Conservation (phyloP, 116 monocot genomes). For the Iris pallida region DNA sequence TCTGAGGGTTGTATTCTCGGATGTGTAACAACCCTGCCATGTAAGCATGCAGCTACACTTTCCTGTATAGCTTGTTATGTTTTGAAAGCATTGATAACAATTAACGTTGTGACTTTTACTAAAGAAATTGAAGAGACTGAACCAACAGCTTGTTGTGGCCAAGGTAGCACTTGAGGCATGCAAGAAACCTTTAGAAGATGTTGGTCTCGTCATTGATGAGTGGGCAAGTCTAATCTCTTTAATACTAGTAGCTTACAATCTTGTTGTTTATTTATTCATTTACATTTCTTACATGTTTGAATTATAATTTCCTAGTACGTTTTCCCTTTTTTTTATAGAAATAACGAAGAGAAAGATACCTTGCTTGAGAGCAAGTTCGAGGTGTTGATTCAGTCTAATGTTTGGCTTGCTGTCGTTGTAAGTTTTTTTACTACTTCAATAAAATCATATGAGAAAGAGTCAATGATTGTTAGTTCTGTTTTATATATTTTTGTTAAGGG, state of each 20-base stretch:
- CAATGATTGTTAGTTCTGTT: too few species aligned
- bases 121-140: slow-evolving; percentile 87
- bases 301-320: too few species aligned
- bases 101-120: not conserved
- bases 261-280: too few species aligned
- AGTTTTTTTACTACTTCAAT: too few species aligned
- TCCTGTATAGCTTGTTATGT: too few species aligned
- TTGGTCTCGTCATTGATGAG: slow-evolving; percentile 82
- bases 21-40: slow-evolving; percentile 33
- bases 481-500: too few species aligned
- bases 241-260: too few species aligned
- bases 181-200: slow-evolving; percentile 71
- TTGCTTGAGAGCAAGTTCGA: slow-evolving; percentile 73
- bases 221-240: slow-evolving; percentile 41
- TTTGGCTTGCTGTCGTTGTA: not conserved
- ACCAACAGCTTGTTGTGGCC: slow-evolving; percentile 67
- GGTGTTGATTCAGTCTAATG: slow-evolving; percentile 52
- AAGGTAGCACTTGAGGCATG: slow-evolving; percentile 72
- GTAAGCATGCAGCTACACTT: slow-evolving; percentile 22
- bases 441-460: too few species aligned
- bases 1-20: slow-evolving; percentile 72
- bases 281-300: too few species aligned
- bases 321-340: slow-evolving; percentile 28
- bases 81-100: too few species aligned
- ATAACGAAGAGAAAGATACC: slow-evolving; percentile 82